Conservation (phyloP, 768 basidiomycete species). For the Kwoniella heveanensis region DNA sequence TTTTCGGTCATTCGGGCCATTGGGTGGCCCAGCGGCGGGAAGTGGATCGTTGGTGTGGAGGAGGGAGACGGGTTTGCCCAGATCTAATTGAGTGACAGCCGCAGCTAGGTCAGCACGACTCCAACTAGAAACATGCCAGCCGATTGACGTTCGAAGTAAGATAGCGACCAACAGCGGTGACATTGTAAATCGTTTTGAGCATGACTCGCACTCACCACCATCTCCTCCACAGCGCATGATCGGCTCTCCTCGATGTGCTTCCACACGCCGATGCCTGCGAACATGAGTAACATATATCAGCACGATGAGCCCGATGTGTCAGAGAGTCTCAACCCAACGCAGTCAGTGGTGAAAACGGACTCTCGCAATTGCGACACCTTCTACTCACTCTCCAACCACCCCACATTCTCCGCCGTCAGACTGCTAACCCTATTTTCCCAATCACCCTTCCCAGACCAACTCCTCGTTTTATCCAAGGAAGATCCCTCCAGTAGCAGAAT, state of each 20-base stretch:
- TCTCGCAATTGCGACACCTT: not conserved
- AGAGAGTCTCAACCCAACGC: slow-evolving; percentile 14
- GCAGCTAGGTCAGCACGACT: too few relatives aligned
- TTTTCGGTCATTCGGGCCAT: slow-evolving; percentile 92
- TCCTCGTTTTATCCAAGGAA: slow-evolving; percentile 67
- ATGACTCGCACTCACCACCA: slow-evolving; percentile 66
- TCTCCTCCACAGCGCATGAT: slow-evolving; percentile 74
- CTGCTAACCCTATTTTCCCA: slow-evolving; percentile 57
- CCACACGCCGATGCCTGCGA: slow-evolving; percentile 82
- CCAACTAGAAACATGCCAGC: too few relatives aligned
- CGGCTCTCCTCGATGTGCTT: slow-evolving; percentile 67
- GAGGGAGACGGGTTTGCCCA: slow-evolving; percentile 62
- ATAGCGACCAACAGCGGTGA: too few relatives aligned
- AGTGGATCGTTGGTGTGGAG: slow-evolving; percentile 47
- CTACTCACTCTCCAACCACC: slow-evolving; percentile 53
- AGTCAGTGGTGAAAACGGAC: slow-evolving; percentile 8
- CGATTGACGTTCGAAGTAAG: too few relatives aligned
- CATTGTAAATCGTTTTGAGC: too few relatives aligned
- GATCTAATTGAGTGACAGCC: slow-evolving; percentile 60
- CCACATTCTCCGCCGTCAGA: slow-evolving; percentile 55
- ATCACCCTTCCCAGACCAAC: slow-evolving; percentile 62
- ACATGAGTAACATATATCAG: not conserved
- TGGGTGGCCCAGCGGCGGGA: slow-evolving; percentile 54
- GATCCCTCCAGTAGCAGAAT: slow-evolving; percentile 81
- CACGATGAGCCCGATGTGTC: not conserved